Conservation (phyloP, 2,329 filamentous ascomycete genomes). For the Fusarium gaditjirri region DNA sequence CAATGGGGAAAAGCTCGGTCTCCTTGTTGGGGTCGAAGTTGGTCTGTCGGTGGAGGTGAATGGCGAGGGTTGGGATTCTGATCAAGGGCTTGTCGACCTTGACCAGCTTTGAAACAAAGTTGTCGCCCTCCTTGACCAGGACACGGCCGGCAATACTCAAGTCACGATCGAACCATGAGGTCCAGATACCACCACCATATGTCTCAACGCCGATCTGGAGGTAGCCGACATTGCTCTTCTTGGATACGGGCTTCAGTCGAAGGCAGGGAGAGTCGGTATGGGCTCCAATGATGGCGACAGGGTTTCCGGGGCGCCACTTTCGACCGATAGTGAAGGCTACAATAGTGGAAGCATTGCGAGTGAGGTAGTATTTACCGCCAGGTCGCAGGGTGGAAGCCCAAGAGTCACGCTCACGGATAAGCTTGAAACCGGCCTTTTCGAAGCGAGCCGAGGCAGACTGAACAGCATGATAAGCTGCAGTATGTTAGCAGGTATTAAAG, state of each 20-base stretch:
- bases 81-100: slow-evolving; percentile 92
- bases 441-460: slow-evolving; percentile 80
- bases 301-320: slow-evolving; percentile 91
- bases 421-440: slow-evolving; percentile 83
- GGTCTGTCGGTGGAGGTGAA: slow-evolving; percentile 88
- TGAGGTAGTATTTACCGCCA: slow-evolving; percentile 96
- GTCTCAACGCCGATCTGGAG: slow-evolving; percentile 96
- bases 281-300: slow-evolving; percentile 91
- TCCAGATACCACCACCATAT: slow-evolving; percentile 97
- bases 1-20: slow-evolving; percentile 92
- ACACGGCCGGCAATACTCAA: slow-evolving; percentile 89
- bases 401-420: slow-evolving; percentile 89
- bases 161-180: slow-evolving; percentile 98
- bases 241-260: slow-evolving; percentile 93
- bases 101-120: slow-evolving; percentile 84
- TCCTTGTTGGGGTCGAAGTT: slow-evolving; percentile 97
- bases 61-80: slow-evolving; percentile 91
- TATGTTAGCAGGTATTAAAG: slow-evolving; percentile 28
- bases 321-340: slow-evolving; percentile 91
- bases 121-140: slow-evolving; percentile 78
- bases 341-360: slow-evolving; percentile 91
- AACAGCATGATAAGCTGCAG: slow-evolving; percentile 90
- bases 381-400: slow-evolving; percentile 84
- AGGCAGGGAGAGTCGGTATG: slow-evolving; percentile 96
- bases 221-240: slow-evolving; percentile 86